Conservation (phyloP, 1,139 yeast genomes). For the Spencermartinsiella ligniputridi region DNA sequence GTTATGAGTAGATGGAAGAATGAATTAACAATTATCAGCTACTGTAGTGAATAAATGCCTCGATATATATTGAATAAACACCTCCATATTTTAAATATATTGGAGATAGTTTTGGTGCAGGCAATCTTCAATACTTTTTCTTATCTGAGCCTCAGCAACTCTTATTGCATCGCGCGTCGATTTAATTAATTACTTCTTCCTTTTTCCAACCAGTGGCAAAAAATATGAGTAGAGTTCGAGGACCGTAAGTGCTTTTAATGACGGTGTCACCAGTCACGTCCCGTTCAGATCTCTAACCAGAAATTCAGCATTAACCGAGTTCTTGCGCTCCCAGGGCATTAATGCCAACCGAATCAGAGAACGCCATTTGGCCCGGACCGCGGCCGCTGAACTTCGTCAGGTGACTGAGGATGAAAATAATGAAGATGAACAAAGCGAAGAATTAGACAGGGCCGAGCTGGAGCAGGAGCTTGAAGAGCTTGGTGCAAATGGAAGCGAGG, state of each 20-base stretch:
- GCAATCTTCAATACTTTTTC: too few species aligned
- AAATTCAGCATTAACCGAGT: slow-evolving; percentile 42
- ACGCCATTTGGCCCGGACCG: slow-evolving; percentile 42
- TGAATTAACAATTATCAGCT: too few species aligned
- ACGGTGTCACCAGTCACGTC: too few species aligned
- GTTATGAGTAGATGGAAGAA: too few species aligned
- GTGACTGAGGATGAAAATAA: slow-evolving; percentile 8
- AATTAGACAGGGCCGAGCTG: slow-evolving; percentile 10
- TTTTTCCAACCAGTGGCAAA: too few species aligned
- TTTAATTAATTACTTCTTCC: too few species aligned
- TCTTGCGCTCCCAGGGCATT: slow-evolving; percentile 67
- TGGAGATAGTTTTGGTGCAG: too few species aligned
- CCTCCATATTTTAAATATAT: too few species aligned
- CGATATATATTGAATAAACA: too few species aligned
- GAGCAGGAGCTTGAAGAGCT: slow-evolving; percentile 32
- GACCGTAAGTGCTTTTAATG: slow-evolving; percentile 22
- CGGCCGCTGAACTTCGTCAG: slow-evolving; percentile 4
- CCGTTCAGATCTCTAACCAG: background rate
- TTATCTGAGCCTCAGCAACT: too few species aligned
- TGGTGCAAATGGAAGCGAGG: slow-evolving; percentile 35
- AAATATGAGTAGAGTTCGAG: slow-evolving; percentile 24
- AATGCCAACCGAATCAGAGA: slow-evolving; percentile 72
- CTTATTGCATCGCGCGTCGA: too few species aligned
- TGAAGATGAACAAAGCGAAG: slow-evolving; percentile 14
- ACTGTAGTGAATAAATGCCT: too few species aligned